Evolutionary conservation across 225 moss, liverwort and hornwort genomes (phyloP).

Genomic region (Asterella californica): DNA sequence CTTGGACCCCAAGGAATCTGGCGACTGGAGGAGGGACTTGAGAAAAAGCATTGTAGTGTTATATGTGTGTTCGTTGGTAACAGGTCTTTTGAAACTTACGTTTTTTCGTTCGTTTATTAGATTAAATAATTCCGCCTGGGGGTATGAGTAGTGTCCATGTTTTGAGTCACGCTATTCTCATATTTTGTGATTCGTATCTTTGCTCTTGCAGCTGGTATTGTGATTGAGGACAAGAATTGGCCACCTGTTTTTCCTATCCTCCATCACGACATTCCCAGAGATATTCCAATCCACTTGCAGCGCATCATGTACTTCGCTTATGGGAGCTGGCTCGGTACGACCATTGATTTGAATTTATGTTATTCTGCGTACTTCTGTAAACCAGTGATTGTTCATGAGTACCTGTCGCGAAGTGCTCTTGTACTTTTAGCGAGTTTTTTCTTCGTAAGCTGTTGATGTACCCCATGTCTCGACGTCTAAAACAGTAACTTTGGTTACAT

Average conservation of each 20-base stretch:
- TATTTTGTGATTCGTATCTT: not conserved
- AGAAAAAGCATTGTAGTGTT: not conserved
- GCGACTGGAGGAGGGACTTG: too few species aligned
- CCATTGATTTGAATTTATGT: not conserved
- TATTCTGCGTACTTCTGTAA: not conserved
- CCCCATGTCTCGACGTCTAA: too few species aligned
- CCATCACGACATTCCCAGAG: slow-evolving; percentile 84
- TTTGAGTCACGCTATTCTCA: not conserved
- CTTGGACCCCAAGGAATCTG: too few species aligned
- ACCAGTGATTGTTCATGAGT: too few species aligned
- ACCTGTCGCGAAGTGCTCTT: too few species aligned
- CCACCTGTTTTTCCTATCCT: slow-evolving; percentile 72
- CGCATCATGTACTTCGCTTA: slow-evolving; percentile 75
- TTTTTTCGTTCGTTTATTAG: too few species aligned
- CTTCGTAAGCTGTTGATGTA: too few species aligned
- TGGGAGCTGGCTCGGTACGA: slow-evolving; percentile 87
- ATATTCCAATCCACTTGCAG: slow-evolving; percentile 80
- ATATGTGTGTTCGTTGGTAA: not conserved
- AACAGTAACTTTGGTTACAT: too few species aligned
- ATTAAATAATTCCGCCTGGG: too few species aligned
- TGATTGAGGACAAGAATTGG: slow-evolving; percentile 93
- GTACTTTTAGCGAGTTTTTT: too few species aligned
- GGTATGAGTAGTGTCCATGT: not conserved
- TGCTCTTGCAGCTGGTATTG: slow-evolving; percentile 66
- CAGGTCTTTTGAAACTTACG: too few species aligned